These are phyloP conservation scores for Coemansia reversa DNA, from an alignment of 192 early-diverging fungal genomes.

Conservation along the genomic window DNA sequence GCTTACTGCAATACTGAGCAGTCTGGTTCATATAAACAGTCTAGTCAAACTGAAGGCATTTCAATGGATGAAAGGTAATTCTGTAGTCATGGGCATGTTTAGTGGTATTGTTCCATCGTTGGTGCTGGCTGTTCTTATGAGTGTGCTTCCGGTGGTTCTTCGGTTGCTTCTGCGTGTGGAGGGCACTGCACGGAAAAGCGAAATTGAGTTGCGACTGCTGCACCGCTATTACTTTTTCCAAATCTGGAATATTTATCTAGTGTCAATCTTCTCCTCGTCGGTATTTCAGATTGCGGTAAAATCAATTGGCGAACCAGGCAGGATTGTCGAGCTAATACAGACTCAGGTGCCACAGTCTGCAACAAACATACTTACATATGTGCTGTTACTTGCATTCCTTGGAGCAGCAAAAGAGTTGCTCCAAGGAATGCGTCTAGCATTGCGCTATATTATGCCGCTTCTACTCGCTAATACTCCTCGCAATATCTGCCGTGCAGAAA, in stretches of 20 bases:
- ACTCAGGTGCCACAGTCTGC: constrained; percentile 71
- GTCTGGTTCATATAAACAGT: constrained; percentile 55
- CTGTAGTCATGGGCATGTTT: constrained; percentile 53
- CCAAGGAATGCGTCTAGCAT: constrained; percentile 65
- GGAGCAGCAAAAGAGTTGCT: constrained; percentile 66
- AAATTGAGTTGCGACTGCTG: constrained; percentile 63
- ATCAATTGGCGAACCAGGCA: constrained; percentile 20
- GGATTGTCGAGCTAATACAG: constrained; percentile 55
- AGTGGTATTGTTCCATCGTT: constrained; percentile 77
- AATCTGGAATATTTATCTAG: constrained; percentile 77
- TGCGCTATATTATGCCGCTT: constrained; percentile 57
- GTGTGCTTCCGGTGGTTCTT: constrained; percentile 66
- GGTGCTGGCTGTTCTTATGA: constrained; percentile 68
- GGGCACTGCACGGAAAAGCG: constrained; percentile 58
- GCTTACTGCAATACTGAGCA: constrained; percentile 62
- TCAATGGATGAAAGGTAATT: constrained; percentile 19
- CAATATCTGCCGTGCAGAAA: constrained; percentile 56
- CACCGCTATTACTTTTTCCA: constrained; percentile 78
- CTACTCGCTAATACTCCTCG: constrained; percentile 77
- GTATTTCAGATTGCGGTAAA: constrained; percentile 48
- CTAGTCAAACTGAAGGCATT: constrained; percentile 60
- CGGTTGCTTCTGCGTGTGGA: constrained; percentile 61
- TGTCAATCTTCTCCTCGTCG: constrained; percentile 72
- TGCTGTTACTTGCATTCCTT: constrained; percentile 70
- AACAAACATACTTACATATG: constrained; percentile 83